Evolutionary conservation across 768 basidiomycete species (phyloP).

Genomic region (Auriscalpium vulgare): DNA sequence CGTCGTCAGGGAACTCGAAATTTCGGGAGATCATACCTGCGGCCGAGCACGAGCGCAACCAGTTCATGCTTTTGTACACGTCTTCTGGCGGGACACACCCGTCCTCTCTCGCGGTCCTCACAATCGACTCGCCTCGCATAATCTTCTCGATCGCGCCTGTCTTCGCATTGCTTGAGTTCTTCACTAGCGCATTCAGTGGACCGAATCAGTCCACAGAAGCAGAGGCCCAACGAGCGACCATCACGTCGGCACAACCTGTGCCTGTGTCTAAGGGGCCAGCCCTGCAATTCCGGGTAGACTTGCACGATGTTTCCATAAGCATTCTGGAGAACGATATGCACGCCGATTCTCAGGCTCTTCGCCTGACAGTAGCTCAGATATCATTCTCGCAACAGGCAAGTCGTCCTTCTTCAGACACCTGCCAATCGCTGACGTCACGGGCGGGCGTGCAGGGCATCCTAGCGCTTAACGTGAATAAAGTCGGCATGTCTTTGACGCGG

Average conservation of each 20-base stretch:
- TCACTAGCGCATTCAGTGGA: constrained; percentile 44
- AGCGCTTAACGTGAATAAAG: constrained; percentile 67
- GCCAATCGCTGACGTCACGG: not conserved
- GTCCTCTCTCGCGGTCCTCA: constrained; percentile 70
- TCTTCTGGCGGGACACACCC: constrained; percentile 50
- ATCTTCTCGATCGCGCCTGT: constrained; percentile 91
- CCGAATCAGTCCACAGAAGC: constrained; percentile 14
- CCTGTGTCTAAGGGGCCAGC: constrained; percentile 8
- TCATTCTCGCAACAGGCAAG: constrained; percentile 86
- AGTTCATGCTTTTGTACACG: constrained; percentile 90
- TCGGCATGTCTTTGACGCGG: constrained; percentile 89
- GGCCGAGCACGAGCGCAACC: constrained; percentile 78
- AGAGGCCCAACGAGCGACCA: not conserved
- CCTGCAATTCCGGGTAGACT: constrained; percentile 71
- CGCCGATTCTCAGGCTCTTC: constrained; percentile 76
- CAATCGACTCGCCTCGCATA: constrained; percentile 86
- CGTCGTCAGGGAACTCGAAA: constrained; percentile 67
- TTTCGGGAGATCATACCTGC: constrained; percentile 96
- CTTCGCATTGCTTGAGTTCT: constrained; percentile 82
- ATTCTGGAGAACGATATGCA: constrained; percentile 82
- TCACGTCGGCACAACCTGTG: constrained; percentile 2
- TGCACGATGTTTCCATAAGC: constrained; percentile 84
- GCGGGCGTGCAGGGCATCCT: constrained; percentile 52
- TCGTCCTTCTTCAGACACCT: not conserved
- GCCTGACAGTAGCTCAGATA: constrained; percentile 74